Conservation (phyloP, 495 filamentous ascomycete species). For the Cercophora newfieldiana region DNA sequence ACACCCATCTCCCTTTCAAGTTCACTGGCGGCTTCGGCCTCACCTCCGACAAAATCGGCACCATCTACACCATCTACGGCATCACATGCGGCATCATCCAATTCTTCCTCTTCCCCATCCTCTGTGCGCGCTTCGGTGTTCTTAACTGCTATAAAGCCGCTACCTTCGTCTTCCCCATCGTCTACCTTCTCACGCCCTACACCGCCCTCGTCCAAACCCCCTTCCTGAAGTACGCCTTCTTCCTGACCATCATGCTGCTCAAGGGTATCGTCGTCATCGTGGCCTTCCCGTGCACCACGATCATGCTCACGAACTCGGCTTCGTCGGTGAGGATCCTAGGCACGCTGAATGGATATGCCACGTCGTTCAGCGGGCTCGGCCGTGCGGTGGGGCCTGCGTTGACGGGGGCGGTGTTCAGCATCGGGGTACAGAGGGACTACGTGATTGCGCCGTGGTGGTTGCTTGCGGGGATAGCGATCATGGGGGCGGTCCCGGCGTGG, state of each 20-base stretch:
- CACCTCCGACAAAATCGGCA: conserved; percentile 68
- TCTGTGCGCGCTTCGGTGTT: conserved; percentile 69
- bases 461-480: conserved; percentile 55
- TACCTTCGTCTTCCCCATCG: conserved; percentile 61
- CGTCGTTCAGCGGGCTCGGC: conserved; percentile 74
- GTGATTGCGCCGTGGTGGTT: conserved; percentile 80
- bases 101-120: conserved; percentile 73
- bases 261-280: conserved; percentile 75
- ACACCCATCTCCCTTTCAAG: conserved; percentile 70
- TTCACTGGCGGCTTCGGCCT: conserved; percentile 79
- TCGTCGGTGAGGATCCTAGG: conserved; percentile 72
- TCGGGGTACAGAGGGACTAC: conserved; percentile 69
- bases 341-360: conserved; percentile 86
- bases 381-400: conserved; percentile 74
- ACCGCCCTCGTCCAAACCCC: conserved; percentile 59
- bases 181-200: conserved; percentile 75
- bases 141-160: conserved; percentile 65
- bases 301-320: conserved; percentile 86
- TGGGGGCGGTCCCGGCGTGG: conserved; percentile 67
- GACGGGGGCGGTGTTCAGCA: conserved; percentile 64
- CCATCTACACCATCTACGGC: conserved; percentile 75
- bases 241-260: conserved; percentile 59
- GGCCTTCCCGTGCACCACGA: conserved; percentile 84
- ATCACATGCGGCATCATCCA: conserved; percentile 71
- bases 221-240: conserved; percentile 43